Conservation (phyloP, 176 grass and related monocot species). For the Eleusine indica region DNA sequence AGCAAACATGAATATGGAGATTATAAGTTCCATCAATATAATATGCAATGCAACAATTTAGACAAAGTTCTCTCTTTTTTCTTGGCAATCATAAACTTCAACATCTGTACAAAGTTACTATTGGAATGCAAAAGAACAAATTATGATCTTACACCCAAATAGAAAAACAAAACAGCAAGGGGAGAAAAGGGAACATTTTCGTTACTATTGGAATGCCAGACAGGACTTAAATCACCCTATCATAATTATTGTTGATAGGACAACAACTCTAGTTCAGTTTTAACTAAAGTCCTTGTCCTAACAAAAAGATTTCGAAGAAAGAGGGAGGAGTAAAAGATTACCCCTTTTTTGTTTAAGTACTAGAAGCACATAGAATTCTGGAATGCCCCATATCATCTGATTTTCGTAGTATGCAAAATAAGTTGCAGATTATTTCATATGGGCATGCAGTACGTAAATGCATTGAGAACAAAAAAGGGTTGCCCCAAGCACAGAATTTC, state of each 20-base stretch:
- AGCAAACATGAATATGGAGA: slow-evolving; percentile 11
- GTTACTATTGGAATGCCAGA: slow-evolving; percentile 18
- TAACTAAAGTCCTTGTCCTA: neutral
- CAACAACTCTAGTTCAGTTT: neutral
- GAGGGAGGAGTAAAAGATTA: neutral
- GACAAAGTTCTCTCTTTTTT: neutral
- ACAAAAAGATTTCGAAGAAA: neutral
- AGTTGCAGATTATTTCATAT: neutral
- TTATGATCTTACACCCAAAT: neutral
- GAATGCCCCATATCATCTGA: neutral
- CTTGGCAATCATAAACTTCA: slow-evolving; percentile 18
- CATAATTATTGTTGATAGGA: neutral
- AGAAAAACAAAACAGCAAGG: neutral
- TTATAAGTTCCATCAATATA: slow-evolving; percentile 6
- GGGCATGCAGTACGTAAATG: slow-evolving; percentile 5
- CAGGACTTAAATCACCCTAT: slow-evolving; percentile 17
- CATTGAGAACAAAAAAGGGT: slow-evolving; percentile 10
- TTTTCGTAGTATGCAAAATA: neutral
- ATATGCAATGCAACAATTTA: slow-evolving; percentile 8
- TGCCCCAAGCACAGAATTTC: slow-evolving; percentile 2
- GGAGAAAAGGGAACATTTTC: slow-evolving; percentile 1
- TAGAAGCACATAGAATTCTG: neutral
- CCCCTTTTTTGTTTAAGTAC: slow-evolving; percentile 8
- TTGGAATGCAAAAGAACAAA: neutral
- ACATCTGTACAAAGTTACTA: neutral